A percentile compares a stretch with the other conserved stretches of the same genome.
Conservation (phyloP, 2,329 filamentous ascomycete species). For the Penicillium italicum region DNA sequence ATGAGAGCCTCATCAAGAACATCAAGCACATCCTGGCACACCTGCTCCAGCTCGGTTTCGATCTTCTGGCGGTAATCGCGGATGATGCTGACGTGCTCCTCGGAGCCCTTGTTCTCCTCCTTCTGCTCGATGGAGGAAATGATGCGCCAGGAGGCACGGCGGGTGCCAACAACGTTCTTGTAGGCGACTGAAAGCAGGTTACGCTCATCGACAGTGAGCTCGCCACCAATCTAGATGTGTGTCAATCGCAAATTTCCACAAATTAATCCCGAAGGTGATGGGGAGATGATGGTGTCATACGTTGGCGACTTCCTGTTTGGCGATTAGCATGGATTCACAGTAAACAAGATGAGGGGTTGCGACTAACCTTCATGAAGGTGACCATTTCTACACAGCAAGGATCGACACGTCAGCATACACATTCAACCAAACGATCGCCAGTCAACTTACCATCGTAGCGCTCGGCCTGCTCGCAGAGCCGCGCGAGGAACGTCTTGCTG, state of each 20-base stretch:
- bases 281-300: constrained; percentile 46
- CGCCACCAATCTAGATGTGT: constrained; percentile 56
- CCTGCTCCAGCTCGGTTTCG: constrained; percentile 92
- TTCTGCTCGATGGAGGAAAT: constrained; percentile 99
- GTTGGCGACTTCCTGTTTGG: constrained; percentile 82
- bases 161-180: constrained; percentile 99
- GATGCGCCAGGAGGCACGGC: constrained; percentile 98
- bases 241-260: constrained; percentile 17
- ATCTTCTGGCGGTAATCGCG: constrained; percentile 98
- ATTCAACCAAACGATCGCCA: neutral
- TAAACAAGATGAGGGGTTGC: constrained; percentile 24
- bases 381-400: constrained; percentile 71
- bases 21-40: constrained; percentile 96
- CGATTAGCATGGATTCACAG: constrained; percentile 24
- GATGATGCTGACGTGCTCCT: constrained; percentile 91
- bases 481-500: constrained; percentile 99
- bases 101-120: constrained; percentile 97
- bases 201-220: constrained; percentile 67
- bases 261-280: constrained; percentile 3
- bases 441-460: constrained; percentile 81
- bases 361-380: constrained; percentile 87
- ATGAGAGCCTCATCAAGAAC: constrained; percentile 92
- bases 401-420: constrained; percentile 23
- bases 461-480: constrained; percentile 99
- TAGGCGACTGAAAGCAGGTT: constrained; percentile 98